phyloP scores from a whole-genome alignment of 306 rosid species.

The Quercus parvula region DNA sequence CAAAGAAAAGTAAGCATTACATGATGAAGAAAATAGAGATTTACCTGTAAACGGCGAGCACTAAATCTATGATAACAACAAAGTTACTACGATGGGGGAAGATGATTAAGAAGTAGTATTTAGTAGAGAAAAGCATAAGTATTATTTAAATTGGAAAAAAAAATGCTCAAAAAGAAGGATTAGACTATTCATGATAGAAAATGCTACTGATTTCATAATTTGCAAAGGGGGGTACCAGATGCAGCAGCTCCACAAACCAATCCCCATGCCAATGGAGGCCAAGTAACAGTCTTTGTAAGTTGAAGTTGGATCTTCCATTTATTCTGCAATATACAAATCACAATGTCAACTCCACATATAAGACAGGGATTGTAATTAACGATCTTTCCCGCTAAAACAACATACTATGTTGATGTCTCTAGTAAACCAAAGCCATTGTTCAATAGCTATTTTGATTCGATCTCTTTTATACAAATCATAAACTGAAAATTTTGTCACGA shows the following conservation, averaged over 20 bases:
- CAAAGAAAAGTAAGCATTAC: too few relatives aligned
- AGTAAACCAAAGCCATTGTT: too few relatives aligned
- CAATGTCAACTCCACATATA: slow-evolving; percentile 6
- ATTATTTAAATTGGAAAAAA: neutral
- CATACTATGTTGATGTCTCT: too few relatives aligned
- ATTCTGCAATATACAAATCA: slow-evolving; percentile 54
- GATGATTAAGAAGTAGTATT: neutral
- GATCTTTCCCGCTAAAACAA: too few relatives aligned
- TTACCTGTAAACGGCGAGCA: too few relatives aligned
- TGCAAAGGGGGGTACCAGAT: slow-evolving; percentile 55
- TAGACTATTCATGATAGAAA: neutral
- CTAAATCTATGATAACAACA: neutral
- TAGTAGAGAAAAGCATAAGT: neutral
- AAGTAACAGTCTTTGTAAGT: slow-evolving; percentile 94
- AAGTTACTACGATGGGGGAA: neutral
- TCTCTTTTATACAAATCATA: too few relatives aligned
- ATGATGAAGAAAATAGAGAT: too few relatives aligned
- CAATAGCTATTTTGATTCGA: too few relatives aligned
- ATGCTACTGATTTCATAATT: slow-evolving; percentile 1
- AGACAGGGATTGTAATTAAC: too few relatives aligned
- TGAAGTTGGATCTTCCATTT: slow-evolving; percentile 97
- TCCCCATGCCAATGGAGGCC: slow-evolving; percentile 99
- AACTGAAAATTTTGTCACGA: too few relatives aligned
- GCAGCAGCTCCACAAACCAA: slow-evolving; percentile 99
- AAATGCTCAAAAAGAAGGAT: neutral